Evolutionary conservation across 2,329 filamentous ascomycete genomes (phyloP), one percentile per base, ranked within the genome.

Genomic region (Epichloe sp.): DNA sequence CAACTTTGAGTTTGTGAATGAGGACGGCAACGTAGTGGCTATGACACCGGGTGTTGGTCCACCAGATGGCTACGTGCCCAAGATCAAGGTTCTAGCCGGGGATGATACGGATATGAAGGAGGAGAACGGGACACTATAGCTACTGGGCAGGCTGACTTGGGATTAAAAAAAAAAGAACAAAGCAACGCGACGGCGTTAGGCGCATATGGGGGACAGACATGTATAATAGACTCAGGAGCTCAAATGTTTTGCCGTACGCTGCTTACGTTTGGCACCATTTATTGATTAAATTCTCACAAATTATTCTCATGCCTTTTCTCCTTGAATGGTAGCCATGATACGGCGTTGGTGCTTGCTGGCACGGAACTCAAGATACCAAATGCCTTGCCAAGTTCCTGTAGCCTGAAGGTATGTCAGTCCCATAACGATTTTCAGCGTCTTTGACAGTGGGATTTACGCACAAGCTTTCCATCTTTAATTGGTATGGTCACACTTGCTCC

Each of bases 1-100:
- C 71, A 94, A 96, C 69, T 97, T 97, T 64, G 90, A 98, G 64
- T 97, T 95, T 60, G 85, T 97, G 44, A 88, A 98, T 65, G 93
- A 98, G 70, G 78, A 88, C 47, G 91, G 89, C 53, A 84, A 94
- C 51, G 83, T 95, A 6, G 86, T 91, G 21, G 88, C 89, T 2
- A 77, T 83, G 31, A 96, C 90, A 3, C 90, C 90, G 0, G 88
- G 89, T 5, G 75, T 79, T 2, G 78, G 77, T 2, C 60, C 63
- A 3, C 75, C 80, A 14, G 73, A 79, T 8, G 75, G 74, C n/a
- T 78, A 79, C 54, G 71, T 78, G 12, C 82, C 80, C 3, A 76
- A 77, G 65, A 80, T 77, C 1, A 85, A 82, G 63, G 77, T 89
- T 12, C 68, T 89, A 46, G 79, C 80, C 5, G 76, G 76, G 11